Percentiles rank a stretch among this genome's conserved stretches.
These are phyloP conservation scores for Rhodamnia rubescens DNA, from an alignment of 345 rosid genomes.

Conservation along the genomic window DNA sequence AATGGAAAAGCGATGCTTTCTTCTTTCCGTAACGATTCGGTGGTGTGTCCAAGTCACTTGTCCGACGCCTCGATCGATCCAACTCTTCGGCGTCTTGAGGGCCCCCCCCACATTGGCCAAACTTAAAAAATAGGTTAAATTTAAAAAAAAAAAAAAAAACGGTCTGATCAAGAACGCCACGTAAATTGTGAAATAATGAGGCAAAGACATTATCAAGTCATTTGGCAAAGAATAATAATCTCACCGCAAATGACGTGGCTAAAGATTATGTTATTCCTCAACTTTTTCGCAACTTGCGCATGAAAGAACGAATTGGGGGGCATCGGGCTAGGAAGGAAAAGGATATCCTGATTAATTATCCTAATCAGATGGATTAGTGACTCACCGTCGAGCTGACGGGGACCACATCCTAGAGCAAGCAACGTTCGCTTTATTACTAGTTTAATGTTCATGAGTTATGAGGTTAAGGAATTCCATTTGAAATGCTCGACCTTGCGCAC, in stretches of 20 bases:
- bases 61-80: rapidly evolving
- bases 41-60: too few relatives aligned
- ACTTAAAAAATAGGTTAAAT: too few relatives aligned
- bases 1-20: neutral
- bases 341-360: neutral
- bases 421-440: neutral
- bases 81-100: rapidly evolving
- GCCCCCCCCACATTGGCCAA: too few relatives aligned
- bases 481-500: neutral
- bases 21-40: neutral
- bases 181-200: too few relatives aligned
- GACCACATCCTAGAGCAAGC: neutral
- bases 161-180: too few relatives aligned
- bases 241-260: neutral
- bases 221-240: neutral
- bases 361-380: neutral
- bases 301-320: neutral
- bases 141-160: too few relatives aligned
- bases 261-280: neutral
- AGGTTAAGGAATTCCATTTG: neutral
- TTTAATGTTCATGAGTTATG: neutral
- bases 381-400: neutral
- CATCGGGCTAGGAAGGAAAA: neutral
- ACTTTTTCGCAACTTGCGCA: neutral
- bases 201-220: neutral